Percentiles rank a stretch among this genome's conserved stretches.
Evolutionary conservation across 2,329 filamentous ascomycete species (phyloP).

Genomic region (Epichloe glyceriae): DNA sequence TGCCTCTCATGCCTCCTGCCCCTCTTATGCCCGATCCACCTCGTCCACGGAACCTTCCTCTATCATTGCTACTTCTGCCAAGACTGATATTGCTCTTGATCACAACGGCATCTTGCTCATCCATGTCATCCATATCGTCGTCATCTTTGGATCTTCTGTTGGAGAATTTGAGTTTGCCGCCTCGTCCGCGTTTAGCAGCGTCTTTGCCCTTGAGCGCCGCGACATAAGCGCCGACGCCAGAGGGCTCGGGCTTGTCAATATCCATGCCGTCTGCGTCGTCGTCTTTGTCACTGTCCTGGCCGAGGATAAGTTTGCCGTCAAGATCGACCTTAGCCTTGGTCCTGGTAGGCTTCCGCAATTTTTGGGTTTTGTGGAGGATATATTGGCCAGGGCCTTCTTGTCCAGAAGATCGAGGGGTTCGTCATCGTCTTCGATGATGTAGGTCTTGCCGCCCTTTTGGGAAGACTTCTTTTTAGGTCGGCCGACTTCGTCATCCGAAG

Average conservation of each 20-base stretch:
- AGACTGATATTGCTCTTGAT: slow-evolving; percentile 38
- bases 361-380: slow-evolving; percentile 80
- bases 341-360: slow-evolving; percentile 41
- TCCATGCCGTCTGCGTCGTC: slow-evolving; percentile 44
- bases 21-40: slow-evolving; percentile 3
- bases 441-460: slow-evolving; percentile 55
- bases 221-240: slow-evolving; percentile 55
- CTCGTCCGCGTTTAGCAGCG: slow-evolving; percentile 48
- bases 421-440: slow-evolving; percentile 88
- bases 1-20: slow-evolving; percentile 14
- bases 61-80: slow-evolving; percentile 18
- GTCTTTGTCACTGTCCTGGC: slow-evolving; percentile 38
- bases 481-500: slow-evolving; percentile 42
- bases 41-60: slow-evolving; percentile 18
- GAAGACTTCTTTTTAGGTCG: slow-evolving; percentile 29
- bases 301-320: slow-evolving; percentile 72
- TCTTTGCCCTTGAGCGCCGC: slow-evolving; percentile 57
- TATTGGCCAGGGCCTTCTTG: slow-evolving; percentile 77
- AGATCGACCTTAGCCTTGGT: slow-evolving; percentile 57
- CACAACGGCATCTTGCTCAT: slow-evolving; percentile 36
- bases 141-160: slow-evolving; percentile 42
- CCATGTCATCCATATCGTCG: slow-evolving; percentile 39
- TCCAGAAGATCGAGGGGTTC: slow-evolving; percentile 92
- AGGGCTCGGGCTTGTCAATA: slow-evolving; percentile 49
- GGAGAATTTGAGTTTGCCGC: slow-evolving; percentile 59